Evolutionary conservation across 441 rosid species (phyloP).

Genomic region (Pelargonium citronellum): DNA sequence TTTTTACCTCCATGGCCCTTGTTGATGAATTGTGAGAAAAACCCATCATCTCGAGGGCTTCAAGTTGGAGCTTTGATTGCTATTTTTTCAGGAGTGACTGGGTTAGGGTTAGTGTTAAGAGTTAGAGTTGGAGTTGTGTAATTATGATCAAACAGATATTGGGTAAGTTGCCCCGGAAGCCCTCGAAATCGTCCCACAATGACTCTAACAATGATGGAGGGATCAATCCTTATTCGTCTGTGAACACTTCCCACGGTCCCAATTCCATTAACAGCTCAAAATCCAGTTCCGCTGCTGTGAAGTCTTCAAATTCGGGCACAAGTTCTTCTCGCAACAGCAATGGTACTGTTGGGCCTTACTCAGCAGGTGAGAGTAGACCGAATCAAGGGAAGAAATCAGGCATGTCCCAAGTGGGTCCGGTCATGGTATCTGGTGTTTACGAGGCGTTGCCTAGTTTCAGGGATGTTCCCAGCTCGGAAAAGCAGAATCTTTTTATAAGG

Average conservation of each 20-base stretch:
- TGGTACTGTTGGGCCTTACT: conserved; percentile 36
- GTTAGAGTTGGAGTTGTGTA: conserved; percentile 25
- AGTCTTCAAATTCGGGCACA: conserved; percentile 31
- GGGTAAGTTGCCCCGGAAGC: conserved; percentile 71
- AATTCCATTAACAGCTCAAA: conserved; percentile 40
- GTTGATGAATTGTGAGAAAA: conserved; percentile 19
- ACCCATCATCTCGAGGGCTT: conserved; percentile 24
- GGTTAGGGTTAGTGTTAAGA: conserved; percentile 24
- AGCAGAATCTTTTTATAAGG: conserved; percentile 59
- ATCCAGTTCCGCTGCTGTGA: conserved; percentile 32
- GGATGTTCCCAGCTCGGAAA: conserved; percentile 65
- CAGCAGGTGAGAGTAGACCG: conserved; percentile 27
- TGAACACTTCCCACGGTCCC: conserved; percentile 36
- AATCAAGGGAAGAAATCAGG: conserved; percentile 44
- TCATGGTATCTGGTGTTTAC: conserved; percentile 36
- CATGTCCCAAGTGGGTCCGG: conserved; percentile 29
- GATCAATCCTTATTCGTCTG: conserved; percentile 32
- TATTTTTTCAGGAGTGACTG: conserved; percentile 19
- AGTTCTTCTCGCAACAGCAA: conserved; percentile 33
- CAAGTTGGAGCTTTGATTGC: conserved; percentile 22
- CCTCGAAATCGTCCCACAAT: conserved; percentile 61
- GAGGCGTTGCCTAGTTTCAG: conserved; percentile 69
- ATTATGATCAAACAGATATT: conserved; percentile 82
- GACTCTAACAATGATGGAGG: conserved; percentile 37
- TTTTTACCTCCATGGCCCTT: conserved; percentile 20